Evolutionary conservation across 257 asterid species (phyloP), one percentile per base, ranked within the genome.

Genomic region (Cynanchum wilfordii): DNA sequence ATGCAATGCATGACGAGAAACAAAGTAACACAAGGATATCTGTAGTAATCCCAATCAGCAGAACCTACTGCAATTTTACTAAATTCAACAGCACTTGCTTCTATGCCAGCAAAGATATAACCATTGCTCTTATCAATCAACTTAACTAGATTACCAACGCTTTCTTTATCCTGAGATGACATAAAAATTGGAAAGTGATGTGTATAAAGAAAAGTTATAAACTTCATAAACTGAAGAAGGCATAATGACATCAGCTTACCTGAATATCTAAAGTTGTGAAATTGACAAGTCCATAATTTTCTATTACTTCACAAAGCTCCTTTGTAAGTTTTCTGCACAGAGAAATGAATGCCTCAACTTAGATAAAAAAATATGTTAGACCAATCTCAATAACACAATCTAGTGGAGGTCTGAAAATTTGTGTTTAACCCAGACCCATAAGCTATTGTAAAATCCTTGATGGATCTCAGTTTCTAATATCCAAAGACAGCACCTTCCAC

Each of bases 271-370:
- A 85, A 67, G 99, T 90, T 59, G 90, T 75, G 82, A 95, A 95
- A 80, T 87, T 83, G 79, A 94, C 96, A 5, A 92, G 92, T 51
- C 95, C 77, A 82, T 75, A 95, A 75, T 84, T 73, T 72, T 95
- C 98, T 73, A 95, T 84, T 78, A 95, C 97, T 81, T 88, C 97
- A 42, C 99, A 92, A 52, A 95, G 89, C 87, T 90, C 98, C 89
- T 92, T 92, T 19, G 98, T 92, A 45, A 95, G 96, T 84, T 92
- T 89, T 75, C 99, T 95, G 91, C 79, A 75, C 10, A 65, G 64
- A 50, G 73, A 66, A 59, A 27, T 36, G 42, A 33, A 60, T 12
- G 12, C 60, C 71, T 63, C 49, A 63, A 33, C 25, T 30, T 25
- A 63, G 42, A 36, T 5, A 63, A 19, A 63, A 25, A 63, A 63